Evolutionary conservation across 2,329 filamentous ascomycete genomes (phyloP), one percentile per base, ranked within the genome.

Genomic region (Colletotrichum sp.): DNA sequence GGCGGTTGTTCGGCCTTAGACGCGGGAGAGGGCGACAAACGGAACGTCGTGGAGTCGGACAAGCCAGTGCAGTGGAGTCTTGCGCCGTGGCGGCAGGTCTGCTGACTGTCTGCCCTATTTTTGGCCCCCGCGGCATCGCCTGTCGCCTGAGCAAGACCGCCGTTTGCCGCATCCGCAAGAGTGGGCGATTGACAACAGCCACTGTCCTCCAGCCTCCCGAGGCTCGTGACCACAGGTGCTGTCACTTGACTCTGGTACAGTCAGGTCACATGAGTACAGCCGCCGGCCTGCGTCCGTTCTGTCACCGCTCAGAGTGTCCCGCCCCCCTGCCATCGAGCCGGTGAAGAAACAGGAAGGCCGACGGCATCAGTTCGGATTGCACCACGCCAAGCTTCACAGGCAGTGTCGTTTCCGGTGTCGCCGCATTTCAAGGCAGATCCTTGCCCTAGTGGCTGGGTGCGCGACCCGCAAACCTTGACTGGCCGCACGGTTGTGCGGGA

Each of bases 1-100:
- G 73, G 63, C 69, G 58, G 63, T 63, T 75, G 48, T 72, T 63
- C 63, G 43, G 63, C 48, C 56, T 16, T 73, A 75, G 69, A 55
- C 73, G 73, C 73, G 73, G 56, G 48, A 63, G 63, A 63, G 30
- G 61, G 68, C 68, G 30, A 74, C 71, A 61, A 58, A 59, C 52
- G 70, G 56, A n/a, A 28, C 52, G 28, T 62, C 55, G 64, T 62
- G 70, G 55, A 62, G 64, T 62, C 28, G 36, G 28, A 62, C 55
- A 58, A 14, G 24, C 26, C 26, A 61, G 13, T 52, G 34, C 52
- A 24, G 38, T 70, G 61, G 72, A 52, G 43, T 52, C 43, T 58
- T n/a, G 24, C 48, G 69, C 68, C 55, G 58, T 52, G 55, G 73
- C 62, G 68, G 73, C 38, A 74, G 52, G 62, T 65, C 69, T 75